Evolutionary conservation across 768 basidiomycete genomes (phyloP).

Genomic region (Neoboletus subvelutipes): DNA sequence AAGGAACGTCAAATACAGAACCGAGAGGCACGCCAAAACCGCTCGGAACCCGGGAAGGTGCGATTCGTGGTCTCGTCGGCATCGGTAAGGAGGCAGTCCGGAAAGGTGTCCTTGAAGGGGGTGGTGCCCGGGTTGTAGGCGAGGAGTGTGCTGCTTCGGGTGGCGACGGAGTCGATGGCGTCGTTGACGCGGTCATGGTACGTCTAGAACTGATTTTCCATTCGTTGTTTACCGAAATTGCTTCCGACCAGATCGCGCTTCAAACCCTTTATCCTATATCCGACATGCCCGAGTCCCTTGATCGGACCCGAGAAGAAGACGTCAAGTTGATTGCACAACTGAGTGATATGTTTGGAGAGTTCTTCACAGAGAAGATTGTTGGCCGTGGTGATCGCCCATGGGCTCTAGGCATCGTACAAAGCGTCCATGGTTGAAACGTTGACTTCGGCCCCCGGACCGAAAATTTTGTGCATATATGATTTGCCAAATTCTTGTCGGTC

Average conservation of each 20-base stretch:
- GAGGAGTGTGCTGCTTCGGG: slow-evolving; percentile 50
- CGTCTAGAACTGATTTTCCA: slow-evolving; percentile 13
- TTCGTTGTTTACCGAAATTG: neutral
- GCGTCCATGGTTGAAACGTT: slow-evolving; percentile 20
- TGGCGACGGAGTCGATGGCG: slow-evolving; percentile 38
- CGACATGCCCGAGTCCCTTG: slow-evolving; percentile 57
- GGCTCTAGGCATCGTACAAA: slow-evolving; percentile 56
- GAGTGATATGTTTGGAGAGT: slow-evolving; percentile 55
- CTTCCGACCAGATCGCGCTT: slow-evolving; percentile 53
- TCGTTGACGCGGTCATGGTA: slow-evolving; percentile 66
- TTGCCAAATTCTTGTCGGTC: neutral
- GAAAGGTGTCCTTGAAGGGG: slow-evolving; percentile 79
- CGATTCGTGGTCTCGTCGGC: slow-evolving; percentile 81
- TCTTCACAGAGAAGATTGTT: slow-evolving; percentile 55
- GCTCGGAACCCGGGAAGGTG: slow-evolving; percentile 84
- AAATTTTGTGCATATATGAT: neutral
- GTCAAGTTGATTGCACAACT: slow-evolving; percentile 45
- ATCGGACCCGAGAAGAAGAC: slow-evolving; percentile 50
- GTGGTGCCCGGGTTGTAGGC: slow-evolving; percentile 73
- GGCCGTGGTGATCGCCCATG: slow-evolving; percentile 55
- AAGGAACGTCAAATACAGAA: slow-evolving; percentile 41
- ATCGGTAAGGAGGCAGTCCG: slow-evolving; percentile 84
- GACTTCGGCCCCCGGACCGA: neutral
- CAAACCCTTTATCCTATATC: slow-evolving; percentile 57
- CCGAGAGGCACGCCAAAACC: slow-evolving; percentile 46